Evolutionary conservation across 1,139 yeast species (phyloP).

Genomic region (Citeromyces siamensis): DNA sequence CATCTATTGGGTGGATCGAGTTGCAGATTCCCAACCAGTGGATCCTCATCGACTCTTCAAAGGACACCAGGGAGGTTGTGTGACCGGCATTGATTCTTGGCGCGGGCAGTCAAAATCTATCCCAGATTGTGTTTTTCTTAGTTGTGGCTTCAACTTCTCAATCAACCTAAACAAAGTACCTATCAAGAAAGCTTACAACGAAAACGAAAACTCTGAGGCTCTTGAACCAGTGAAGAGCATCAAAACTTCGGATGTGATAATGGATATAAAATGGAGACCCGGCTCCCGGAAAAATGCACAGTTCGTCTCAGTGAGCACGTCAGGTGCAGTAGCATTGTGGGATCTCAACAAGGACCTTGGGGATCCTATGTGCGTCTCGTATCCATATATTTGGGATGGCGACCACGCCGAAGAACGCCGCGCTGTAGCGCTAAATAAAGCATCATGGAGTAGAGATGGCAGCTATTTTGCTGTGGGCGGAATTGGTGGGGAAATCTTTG

Average conservation of each 20-base stretch:
- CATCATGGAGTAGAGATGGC: slow-evolving; percentile 9
- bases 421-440: slow-evolving; percentile 9
- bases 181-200: slow-evolving; percentile 10
- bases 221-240: slow-evolving; percentile 14
- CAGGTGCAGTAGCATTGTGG: slow-evolving; percentile 28
- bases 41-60: slow-evolving; percentile 1
- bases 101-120: neutral
- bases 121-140: slow-evolving; percentile 6
- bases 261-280: slow-evolving; percentile 20
- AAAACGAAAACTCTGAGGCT: slow-evolving; percentile 8
- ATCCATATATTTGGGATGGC: slow-evolving; percentile 9
- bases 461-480: slow-evolving; percentile 10
- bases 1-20: slow-evolving; percentile 15
- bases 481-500: slow-evolving; percentile 8
- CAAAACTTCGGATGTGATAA: slow-evolving; percentile 19
- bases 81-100: slow-evolving; percentile 2
- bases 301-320: slow-evolving; percentile 23
- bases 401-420: slow-evolving; percentile 4
- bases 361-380: slow-evolving; percentile 13
- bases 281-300: slow-evolving; percentile 16
- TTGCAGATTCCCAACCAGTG: slow-evolving; percentile 9
- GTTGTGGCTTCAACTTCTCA: slow-evolving; percentile 9
- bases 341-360: slow-evolving; percentile 20
- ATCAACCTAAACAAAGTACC: slow-evolving; percentile 7
- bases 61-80: slow-evolving; percentile 6